Evolutionary conservation across 495 filamentous ascomycete species (phyloP).

Genomic region (Sphaerosporella brunnea): DNA sequence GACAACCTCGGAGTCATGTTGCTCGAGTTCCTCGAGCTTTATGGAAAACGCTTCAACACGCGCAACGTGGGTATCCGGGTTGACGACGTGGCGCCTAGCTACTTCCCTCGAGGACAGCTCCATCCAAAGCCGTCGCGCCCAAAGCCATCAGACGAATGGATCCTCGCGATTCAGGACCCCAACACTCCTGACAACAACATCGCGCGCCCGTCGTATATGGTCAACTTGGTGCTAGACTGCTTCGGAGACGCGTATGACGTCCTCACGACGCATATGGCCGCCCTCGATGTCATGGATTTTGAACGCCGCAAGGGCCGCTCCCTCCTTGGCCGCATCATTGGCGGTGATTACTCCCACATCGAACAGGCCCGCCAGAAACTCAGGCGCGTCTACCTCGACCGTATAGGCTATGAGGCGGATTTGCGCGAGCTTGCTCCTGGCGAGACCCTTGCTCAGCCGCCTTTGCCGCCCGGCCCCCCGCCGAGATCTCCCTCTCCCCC

Average conservation of each 20-base stretch:
- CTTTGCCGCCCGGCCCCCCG: background rate
- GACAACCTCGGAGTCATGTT: constrained; percentile 60
- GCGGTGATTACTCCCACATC: constrained; percentile 55
- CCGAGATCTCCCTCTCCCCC: background rate
- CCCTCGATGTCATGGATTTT: constrained; percentile 21
- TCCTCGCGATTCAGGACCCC: constrained; percentile 70
- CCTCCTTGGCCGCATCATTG: constrained; percentile 48
- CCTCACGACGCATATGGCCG: constrained; percentile 41
- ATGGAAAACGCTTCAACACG: constrained; percentile 62
- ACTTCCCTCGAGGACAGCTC: constrained; percentile 27
- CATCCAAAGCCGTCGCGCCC: constrained; percentile 10
- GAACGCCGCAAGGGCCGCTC: constrained; percentile 29
- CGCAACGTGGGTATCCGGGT: constrained; percentile 49
- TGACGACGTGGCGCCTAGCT: constrained; percentile 59
- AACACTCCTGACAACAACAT: constrained; percentile 74
- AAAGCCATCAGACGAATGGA: constrained; percentile 17
- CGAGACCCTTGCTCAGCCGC: background rate
- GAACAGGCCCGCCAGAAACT: constrained; percentile 41
- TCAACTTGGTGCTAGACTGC: constrained; percentile 37
- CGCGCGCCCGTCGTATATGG: constrained; percentile 56
- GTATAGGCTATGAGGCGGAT: constrained; percentile 26
- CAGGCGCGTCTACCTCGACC: constrained; percentile 31
- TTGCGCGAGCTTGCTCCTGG: background rate
- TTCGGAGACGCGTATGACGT: constrained; percentile 46
- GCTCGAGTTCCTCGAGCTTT: constrained; percentile 73